Conservation (phyloP, 225 moss, liverwort and hornwort species). For the Bryum argenteum region DNA sequence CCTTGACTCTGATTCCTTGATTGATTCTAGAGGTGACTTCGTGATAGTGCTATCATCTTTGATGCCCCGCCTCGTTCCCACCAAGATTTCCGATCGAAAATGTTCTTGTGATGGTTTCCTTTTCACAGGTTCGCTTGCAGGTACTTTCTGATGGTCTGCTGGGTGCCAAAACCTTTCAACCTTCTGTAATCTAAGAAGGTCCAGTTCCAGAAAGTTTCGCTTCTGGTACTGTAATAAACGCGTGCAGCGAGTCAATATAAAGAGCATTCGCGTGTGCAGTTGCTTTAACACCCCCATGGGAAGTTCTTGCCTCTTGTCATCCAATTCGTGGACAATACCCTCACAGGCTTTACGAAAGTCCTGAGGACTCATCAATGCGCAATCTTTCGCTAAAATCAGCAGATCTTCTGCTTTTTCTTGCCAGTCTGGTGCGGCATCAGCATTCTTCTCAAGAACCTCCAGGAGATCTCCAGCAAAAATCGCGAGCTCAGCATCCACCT, state of each 20-base stretch:
- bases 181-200: constrained; percentile 80
- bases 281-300: constrained; percentile 89
- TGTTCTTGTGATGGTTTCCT: constrained; percentile 45
- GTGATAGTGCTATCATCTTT: constrained; percentile 50
- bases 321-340: constrained; percentile 89
- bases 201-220: constrained; percentile 75
- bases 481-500: constrained; percentile 89
- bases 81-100: constrained; percentile 41
- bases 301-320: constrained; percentile 95
- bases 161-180: constrained; percentile 59
- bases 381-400: constrained; percentile 79
- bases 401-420: constrained; percentile 88
- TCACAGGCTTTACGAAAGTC: constrained; percentile 91
- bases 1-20: constrained; percentile 50
- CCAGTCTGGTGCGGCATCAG: constrained; percentile 74
- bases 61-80: constrained; percentile 30
- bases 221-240: constrained; percentile 95
- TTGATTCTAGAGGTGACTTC: constrained; percentile 45
- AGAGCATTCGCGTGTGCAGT: constrained; percentile 94
- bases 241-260: constrained; percentile 95
- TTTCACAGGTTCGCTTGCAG: constrained; percentile 60
- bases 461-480: constrained; percentile 93
- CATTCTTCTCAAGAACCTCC: constrained; percentile 91
- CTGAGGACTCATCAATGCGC: constrained; percentile 79
- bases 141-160: constrained; percentile 50